These are phyloP conservation scores for Colletotrichum sp. DNA, from an alignment of 2,329 filamentous ascomycete species.

Conservation along the genomic window DNA sequence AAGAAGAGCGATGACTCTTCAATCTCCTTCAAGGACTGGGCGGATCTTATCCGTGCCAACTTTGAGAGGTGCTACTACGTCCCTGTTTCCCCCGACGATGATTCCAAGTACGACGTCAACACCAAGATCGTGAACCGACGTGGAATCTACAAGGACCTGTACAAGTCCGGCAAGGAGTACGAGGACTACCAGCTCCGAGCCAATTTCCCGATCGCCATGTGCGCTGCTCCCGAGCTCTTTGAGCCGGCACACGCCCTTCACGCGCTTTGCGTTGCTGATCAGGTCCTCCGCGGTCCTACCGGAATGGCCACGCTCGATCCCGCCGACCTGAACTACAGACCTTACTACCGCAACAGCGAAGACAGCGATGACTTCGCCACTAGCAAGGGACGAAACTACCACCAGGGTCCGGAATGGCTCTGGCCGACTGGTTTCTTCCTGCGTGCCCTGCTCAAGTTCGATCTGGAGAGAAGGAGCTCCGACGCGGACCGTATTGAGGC, in stretches of 20 bases:
- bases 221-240: constrained; percentile 89
- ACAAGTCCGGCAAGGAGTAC: constrained; percentile 91
- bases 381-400: constrained; percentile 94
- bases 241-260: constrained; percentile 77
- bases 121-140: constrained; percentile 81
- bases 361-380: constrained; percentile 92
- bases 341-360: constrained; percentile 94
- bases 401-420: constrained; percentile 97
- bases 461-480: constrained; percentile 72
- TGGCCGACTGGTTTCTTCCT: constrained; percentile 98
- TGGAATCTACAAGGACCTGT: constrained; percentile 98
- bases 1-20: constrained; percentile 63
- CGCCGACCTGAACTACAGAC: constrained; percentile 88
- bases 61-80: constrained; percentile 95
- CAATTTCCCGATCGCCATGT: constrained; percentile 97
- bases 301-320: constrained; percentile 98
- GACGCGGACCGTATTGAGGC: constrained; percentile 77
- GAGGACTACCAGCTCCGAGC: constrained; percentile 96
- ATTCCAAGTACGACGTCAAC: constrained; percentile 82
- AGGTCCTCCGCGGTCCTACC: constrained; percentile 80
- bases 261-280: constrained; percentile 82
- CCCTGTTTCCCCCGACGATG: constrained; percentile 72
- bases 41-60: constrained; percentile 76
- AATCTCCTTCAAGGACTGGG: constrained; percentile 82
- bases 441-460: constrained; percentile 88